Conservation (phyloP, 2,329 filamentous ascomycete species). For the Pseudogymnoascus sp. region DNA sequence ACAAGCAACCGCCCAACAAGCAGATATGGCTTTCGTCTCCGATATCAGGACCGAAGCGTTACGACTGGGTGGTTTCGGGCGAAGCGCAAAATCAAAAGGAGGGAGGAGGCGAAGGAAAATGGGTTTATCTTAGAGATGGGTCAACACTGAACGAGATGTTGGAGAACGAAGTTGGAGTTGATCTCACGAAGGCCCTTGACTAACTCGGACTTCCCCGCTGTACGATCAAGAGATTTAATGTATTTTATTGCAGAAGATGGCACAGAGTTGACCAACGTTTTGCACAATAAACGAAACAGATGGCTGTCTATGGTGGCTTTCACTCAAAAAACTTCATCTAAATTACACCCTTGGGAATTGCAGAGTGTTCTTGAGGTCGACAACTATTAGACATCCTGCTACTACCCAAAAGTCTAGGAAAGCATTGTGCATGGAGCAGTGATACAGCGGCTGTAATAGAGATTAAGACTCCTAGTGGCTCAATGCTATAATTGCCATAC, state of each 20-base stretch:
- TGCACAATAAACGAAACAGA: not conserved
- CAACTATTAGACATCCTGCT: not conserved
- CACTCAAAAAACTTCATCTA: not conserved
- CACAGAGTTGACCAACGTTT: not conserved
- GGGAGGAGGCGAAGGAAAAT: constrained; percentile 64
- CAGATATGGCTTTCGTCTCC: constrained; percentile 96
- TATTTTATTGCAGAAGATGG: not conserved
- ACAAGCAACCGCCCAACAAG: constrained; percentile 97
- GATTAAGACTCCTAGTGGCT: not conserved
- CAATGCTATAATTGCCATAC: not conserved
- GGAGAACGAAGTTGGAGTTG: constrained; percentile 66
- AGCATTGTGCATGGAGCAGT: not conserved
- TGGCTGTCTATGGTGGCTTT: not conserved
- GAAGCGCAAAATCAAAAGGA: constrained; percentile 74
- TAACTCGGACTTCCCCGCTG: not conserved
- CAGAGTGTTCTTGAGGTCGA: not conserved
- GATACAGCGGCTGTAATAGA: not conserved
- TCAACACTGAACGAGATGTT: constrained; percentile 65
- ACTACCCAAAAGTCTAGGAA: too few relatives aligned
- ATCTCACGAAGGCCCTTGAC: constrained; percentile 34
- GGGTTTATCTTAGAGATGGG: constrained; percentile 86
- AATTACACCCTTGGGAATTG: not conserved
- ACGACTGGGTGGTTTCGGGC: constrained; percentile 72
- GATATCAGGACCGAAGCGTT: constrained; percentile 84
- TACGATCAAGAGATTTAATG: constrained; percentile 1